Base-by-base conservation (phyloP, 1,284 basidiomycete genomes). In the Ustilago tritici region DNA sequence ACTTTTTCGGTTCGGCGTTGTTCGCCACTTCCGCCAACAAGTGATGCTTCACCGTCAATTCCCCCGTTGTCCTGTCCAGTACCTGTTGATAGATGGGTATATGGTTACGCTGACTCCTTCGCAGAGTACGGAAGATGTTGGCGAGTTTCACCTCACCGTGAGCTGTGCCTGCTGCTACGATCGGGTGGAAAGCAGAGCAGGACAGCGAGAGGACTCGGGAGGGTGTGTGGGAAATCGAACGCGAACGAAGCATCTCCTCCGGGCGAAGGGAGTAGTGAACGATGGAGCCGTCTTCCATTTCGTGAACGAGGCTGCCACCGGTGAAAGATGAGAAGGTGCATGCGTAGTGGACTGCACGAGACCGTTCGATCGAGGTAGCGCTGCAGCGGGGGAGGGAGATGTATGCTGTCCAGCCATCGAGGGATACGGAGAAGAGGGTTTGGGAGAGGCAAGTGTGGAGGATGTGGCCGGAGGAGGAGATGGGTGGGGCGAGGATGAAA, bases 61-160 rank as follows among this genome's bases (percentile, higher is more conserved):
- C 49, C 2, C 71, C 76, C 14, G 63, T 74, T 0, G 40, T 53
- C 15, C 67, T 31, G n/a, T 74, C 31, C 14, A 74, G 5, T 4
- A 61, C 46, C 50, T 49, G 36, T 55, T 78, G 64, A 19, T 50
- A 74, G 23, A 78, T 47, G 7, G 61, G 23, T 17, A 67, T 17
- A 32, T 74, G 70, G 7, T 56, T 50, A 4, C 67, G 40, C 14
- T 43, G 59, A 14, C 38, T 46, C 4, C 72, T 12, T 0, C 59
- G 8, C 0, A 63, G 8, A 15, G 76, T 61, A 0, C 76, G 14
- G 1, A 78, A 19, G 5, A 36, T 28, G 23, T 78, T 78, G 3
- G 65, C 65, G 1, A 71, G 4, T 46, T 78, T 78, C 23, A 78
- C 54, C 23, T 76, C 57, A 1, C 76, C 76, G 9, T 73, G 68